Conservation (phyloP, 768 basidiomycete species). For the Collybiopsis confluens region DNA sequence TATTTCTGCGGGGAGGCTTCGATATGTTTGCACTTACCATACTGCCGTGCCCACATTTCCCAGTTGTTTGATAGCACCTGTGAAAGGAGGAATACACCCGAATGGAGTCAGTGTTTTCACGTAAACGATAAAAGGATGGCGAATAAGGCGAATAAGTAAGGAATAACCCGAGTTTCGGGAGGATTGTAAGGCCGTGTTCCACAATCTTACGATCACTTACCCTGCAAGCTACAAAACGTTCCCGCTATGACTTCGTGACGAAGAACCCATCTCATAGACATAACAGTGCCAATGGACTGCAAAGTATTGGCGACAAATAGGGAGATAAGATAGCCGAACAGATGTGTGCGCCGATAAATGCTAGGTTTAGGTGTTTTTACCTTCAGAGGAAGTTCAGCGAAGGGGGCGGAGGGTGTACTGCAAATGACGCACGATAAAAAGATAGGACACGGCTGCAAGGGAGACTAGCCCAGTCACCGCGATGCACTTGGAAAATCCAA, state of each 20-base stretch:
- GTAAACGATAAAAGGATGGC: too few relatives aligned
- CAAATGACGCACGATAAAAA: constrained; percentile 11
- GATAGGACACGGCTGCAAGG: constrained; percentile 10
- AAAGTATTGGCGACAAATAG: constrained; percentile 17
- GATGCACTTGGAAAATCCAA: constrained; percentile 8
- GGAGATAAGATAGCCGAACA: constrained; percentile 17
- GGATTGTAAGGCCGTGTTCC: too few relatives aligned
- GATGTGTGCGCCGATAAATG: constrained; percentile 12
- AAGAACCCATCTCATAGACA: constrained; percentile 17
- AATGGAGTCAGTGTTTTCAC: too few relatives aligned
- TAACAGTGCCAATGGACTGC: constrained; percentile 13
- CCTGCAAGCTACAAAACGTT: constrained; percentile 14
- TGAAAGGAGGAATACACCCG: not conserved
- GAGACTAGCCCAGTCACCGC: constrained; percentile 15
- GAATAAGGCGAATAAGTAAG: too few relatives aligned
- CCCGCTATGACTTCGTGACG: constrained; percentile 6
- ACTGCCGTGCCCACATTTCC: constrained; percentile 38
- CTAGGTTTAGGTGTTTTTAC: constrained; percentile 3
- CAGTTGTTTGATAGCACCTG: constrained; percentile 32
- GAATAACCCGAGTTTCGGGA: too few relatives aligned
- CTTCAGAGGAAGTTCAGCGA: constrained; percentile 4
- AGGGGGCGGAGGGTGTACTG: not conserved
- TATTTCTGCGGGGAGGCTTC: too few relatives aligned
- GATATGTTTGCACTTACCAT: constrained; percentile 24
- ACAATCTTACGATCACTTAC: not conserved